Evolutionary conservation across 2,329 filamentous ascomycete genomes (phyloP).

Genomic region (Cercospora citrullina): DNA sequence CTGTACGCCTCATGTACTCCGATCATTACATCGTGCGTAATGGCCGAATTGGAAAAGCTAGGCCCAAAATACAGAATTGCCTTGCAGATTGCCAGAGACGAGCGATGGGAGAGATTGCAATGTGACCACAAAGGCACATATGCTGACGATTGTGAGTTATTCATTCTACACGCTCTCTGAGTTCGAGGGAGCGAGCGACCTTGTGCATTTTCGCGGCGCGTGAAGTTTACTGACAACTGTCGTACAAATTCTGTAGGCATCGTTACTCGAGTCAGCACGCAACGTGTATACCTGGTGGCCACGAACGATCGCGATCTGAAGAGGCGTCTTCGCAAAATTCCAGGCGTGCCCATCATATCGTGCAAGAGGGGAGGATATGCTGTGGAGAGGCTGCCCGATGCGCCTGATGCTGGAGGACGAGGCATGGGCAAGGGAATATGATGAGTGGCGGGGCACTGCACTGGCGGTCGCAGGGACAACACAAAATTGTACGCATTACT

Average conservation of each 20-base stretch:
- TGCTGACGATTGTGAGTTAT: constrained; percentile 71
- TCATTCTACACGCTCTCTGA: background rate
- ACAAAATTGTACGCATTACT: background rate
- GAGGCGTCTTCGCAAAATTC: constrained; percentile 78
- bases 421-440: constrained; percentile 15
- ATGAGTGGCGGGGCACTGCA: background rate
- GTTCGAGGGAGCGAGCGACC: too few relatives aligned
- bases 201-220: too few relatives aligned
- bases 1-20: constrained; percentile 89
- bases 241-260: constrained; percentile 41
- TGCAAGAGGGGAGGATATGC: constrained; percentile 89
- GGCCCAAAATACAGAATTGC: constrained; percentile 87
- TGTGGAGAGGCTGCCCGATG: constrained; percentile 86
- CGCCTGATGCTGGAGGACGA: constrained; percentile 61
- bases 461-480: background rate
- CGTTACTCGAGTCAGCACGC: constrained; percentile 48
- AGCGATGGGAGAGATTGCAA: constrained; percentile 79
- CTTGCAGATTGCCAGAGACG: constrained; percentile 80
- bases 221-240: background rate
- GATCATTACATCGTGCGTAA: constrained; percentile 79
- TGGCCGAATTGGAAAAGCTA: constrained; percentile 85
- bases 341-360: constrained; percentile 73
- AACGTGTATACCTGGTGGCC: constrained; percentile 50
- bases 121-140: constrained; percentile 91
- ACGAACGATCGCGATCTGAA: constrained; percentile 77